Percentiles rank a stretch among this genome's conserved stretches.
Conservation (phyloP, 768 basidiomycete genomes). For the Coprinellus aureogranulatus region DNA sequence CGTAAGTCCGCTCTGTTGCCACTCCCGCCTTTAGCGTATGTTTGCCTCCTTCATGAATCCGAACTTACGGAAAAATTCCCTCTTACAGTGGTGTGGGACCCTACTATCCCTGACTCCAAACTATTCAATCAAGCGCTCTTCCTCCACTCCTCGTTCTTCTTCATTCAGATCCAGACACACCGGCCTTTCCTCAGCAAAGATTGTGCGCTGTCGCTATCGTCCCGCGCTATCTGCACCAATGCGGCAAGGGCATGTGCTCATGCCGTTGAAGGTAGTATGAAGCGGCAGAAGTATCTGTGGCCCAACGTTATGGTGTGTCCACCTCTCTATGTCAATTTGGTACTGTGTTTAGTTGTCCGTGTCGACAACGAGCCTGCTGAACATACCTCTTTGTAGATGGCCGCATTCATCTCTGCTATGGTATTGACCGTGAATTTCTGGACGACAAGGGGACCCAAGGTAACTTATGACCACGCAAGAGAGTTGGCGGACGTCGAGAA, state of each 20-base stretch:
- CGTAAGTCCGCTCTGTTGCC: constrained; percentile 30
- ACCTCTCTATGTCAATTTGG: background rate
- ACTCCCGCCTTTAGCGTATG: background rate
- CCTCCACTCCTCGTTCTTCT: constrained; percentile 44
- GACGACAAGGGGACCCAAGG: constrained; percentile 43
- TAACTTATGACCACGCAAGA: constrained; percentile 35
- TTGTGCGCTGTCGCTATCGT: constrained; percentile 46
- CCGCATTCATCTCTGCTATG: constrained; percentile 38
- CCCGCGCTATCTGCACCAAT: constrained; percentile 66
- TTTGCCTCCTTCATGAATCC: too few species aligned
- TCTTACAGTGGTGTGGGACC: constrained; percentile 37
- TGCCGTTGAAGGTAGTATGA: constrained; percentile 55
- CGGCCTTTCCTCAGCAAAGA: constrained; percentile 60
- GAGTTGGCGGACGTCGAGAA: constrained; percentile 52
- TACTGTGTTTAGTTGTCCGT: background rate
- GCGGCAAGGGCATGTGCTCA: constrained; percentile 73
- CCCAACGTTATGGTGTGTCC: constrained; percentile 28
- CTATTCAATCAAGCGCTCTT: constrained; percentile 54
- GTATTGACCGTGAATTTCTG: constrained; percentile 58
- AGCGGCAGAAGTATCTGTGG: constrained; percentile 26
- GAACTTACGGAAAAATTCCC: too few species aligned
- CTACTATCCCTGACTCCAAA: constrained; percentile 25
- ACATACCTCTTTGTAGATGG: constrained; percentile 20
- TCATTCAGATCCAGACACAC: constrained; percentile 64
- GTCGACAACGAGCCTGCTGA: background rate